Base-by-base conservation (phyloP, 306 rosid species). In the Vicia faba region DNA sequence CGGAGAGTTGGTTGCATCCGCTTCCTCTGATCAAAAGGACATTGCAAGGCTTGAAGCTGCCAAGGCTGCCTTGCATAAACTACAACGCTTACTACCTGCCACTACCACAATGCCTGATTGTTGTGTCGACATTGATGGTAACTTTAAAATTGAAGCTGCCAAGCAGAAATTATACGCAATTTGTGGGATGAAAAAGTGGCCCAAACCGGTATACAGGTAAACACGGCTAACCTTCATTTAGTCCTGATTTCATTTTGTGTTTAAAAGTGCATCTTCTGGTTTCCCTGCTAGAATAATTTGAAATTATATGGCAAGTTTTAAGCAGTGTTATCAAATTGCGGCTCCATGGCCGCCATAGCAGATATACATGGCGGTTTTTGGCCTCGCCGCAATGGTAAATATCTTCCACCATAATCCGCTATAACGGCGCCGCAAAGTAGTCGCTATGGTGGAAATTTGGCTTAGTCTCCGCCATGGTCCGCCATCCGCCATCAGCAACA, bases 41-140 rank as follows among this genome's bases (percentile, higher is more conserved):
- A 71, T 80, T 66, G 88, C 97, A 11, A 88, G 19, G 81, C 86
- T 86, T 15, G 69, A 83, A 66, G 97, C 96, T 72, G 92, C 88
- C 18, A 85, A 70, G 83, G 72, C 36, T 29, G 97, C 96, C 46
- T 60, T 91, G 54, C 40, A 3, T 46, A 78, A 80, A 71, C 69
- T 91, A 11, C 33, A 85, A 0, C 8, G 35, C 11, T 43, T 16
- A 2, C 54, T 78, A 35, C 59, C 80, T 12, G 45, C 16, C 14
- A 54, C 9, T 13, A 6, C 33, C 41, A 23, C n/a, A 15, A 5
- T 31, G 6, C 4, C 14, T 0, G 65, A 19, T 39, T 45, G 28
- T 41, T 31, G 49, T 69, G 18, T 9, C 12, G 76, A 72, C 9
- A n/a, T 46, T 8, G 68, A 78, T 55, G 84, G 79, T 4, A 44